Base-by-base conservation (phyloP, 1,139 yeast genomes). In the Zhuliangozyma blackwelliae region DNA sequence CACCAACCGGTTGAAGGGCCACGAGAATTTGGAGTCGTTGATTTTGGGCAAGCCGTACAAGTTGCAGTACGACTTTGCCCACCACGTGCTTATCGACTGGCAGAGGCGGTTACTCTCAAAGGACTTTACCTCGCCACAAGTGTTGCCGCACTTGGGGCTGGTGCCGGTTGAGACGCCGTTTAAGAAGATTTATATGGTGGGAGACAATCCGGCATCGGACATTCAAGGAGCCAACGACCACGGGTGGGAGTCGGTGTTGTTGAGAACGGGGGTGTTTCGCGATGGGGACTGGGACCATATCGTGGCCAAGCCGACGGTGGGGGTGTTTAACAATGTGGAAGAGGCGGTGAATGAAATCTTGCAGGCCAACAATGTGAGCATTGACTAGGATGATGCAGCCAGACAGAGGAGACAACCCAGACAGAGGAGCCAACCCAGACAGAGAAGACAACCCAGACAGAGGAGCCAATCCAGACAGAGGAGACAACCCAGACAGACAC, bases 171-270 rank as follows among this genome's bases (percentile, higher is more conserved):
- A 46, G n/a, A 52, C 70, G 7, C 77, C 78, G 3, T 78, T 79
- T 45, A 59, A 65, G 22, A 63, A 72, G 27, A 83, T 92, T 2
- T 90, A 72, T 62, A 92, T 92, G 98, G 86, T 92, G 25, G 98
- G 98, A 21, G 98, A 92, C 60, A 92, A 92, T 57, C 97, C 97
- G 2, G 92, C 82, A 22, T 79, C 90, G 36, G 98, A 92, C 55
- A 92, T 92, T 34, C 72, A 73, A 44, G 98, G 98, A 0, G 98
- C 96, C 2, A 82, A 84, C 51, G 68, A 68, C 40, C 79, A 80
- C 54, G 96, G 96, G 2, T 92, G 97, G 97, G 79, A 82, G 35
- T 81, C 92, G 13, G 73, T 88, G 32, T 71, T 92, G 32, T 87
- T 92, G 29, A 70, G 82, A 45, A 85, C 97, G 0, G 98, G 98